Evolutionary conservation across 208 protist species (phyloP), one percentile per base, ranked within the genome.

Genomic region (Leishmania tarentolae): DNA sequence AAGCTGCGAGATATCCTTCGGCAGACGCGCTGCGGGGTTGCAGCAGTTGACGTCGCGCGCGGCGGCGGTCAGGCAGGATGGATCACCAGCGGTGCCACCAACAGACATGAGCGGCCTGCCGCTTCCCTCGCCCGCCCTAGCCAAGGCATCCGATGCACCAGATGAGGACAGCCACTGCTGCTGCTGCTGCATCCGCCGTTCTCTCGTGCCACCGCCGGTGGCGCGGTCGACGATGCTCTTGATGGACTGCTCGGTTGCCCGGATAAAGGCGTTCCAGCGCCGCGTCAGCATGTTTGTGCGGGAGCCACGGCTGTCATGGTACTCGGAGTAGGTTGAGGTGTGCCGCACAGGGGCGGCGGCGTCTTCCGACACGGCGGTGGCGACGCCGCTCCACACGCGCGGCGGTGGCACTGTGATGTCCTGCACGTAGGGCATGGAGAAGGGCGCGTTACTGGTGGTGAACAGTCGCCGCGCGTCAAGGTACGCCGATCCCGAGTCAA

Each of bases 351-450:
- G 79, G 37, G 81, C 79, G 1, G 74, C 80, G 9, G 84, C 61
- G 80, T 83, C 83, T 40, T 86, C 83, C 2, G 80, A 80, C 47
- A 84, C 70, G 40, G 79, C 87, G 9, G 78, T 79, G 28, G 78
- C 84, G 69, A 79, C 76, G 5, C 79, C 86, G 15, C 65, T 80
- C 81, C 81, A 82, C 79, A 83, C 85, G 66, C 79, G 84, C 63
- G 61, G 78, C 73, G 77, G 75, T 31, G 77, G 79, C 13, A 90
- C 69, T 21, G 88, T 84, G 63, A 87, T 87, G 71, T 94, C 86
- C 78, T 95, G 87, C 73, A 94, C 88, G 81, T 92, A 95, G 2
- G 93, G 89, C 50, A 96, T 75, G 28, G 89, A 87, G 81, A 94
- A 96, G n/a, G 93, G 93, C 44, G 93, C 91, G 75, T 87, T 95